phyloP scores from a whole-genome alignment of 148 eudicot species.

The Fallopia convolvulus region DNA sequence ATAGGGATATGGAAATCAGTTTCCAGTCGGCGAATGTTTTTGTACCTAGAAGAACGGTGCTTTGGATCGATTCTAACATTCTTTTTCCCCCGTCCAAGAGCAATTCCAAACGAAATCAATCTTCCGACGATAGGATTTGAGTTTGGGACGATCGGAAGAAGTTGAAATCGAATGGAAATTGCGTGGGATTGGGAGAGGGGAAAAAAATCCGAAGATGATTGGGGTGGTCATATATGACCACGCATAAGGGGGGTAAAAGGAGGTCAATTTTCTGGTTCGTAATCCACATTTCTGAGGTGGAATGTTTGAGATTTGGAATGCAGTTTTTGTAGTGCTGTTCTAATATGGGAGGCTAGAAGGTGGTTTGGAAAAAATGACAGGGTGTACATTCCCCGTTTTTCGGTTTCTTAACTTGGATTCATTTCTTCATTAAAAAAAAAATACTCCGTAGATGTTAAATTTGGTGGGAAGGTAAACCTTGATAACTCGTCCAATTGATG shows the following conservation, averaged over 20 bases:
- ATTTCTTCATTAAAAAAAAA: too few species aligned
- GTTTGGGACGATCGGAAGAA: not conserved
- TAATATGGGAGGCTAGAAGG: too few species aligned
- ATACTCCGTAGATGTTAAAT: not conserved
- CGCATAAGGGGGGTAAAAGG: too few species aligned
- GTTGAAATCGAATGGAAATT: conserved; percentile 2
- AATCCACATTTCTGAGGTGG: too few species aligned
- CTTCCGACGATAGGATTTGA: not conserved
- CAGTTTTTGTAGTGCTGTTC: too few species aligned
- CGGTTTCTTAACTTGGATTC: too few species aligned
- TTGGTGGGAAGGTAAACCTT: not conserved
- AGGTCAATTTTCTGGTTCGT: too few species aligned
- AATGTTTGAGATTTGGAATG: too few species aligned
- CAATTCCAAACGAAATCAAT: not conserved
- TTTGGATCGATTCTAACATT: not conserved
- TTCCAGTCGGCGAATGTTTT: not conserved
- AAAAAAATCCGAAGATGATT: not conserved
- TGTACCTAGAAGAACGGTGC: not conserved
- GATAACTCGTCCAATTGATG: too few species aligned
- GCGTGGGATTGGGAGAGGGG: not conserved
- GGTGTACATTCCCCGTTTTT: not conserved
- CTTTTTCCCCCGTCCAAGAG: not conserved
- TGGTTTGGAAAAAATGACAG: not conserved
- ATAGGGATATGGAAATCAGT: not conserved
- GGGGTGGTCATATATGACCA: too few species aligned